Conservation (phyloP, 129 eudicot species). For the Tagetes patula region DNA sequence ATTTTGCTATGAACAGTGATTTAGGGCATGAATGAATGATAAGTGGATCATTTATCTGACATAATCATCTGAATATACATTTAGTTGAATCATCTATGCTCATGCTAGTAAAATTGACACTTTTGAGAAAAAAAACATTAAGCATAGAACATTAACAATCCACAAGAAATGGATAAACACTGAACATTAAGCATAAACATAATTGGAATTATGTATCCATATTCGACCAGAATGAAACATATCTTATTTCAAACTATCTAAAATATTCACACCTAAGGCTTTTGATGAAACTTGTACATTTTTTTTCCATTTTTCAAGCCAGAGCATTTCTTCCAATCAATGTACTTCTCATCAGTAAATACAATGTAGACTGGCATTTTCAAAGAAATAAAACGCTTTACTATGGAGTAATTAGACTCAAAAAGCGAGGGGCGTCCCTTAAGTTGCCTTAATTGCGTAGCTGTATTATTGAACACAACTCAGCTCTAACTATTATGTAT, state of each 20-base stretch:
- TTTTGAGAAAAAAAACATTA: neutral
- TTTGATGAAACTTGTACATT: too few relatives aligned
- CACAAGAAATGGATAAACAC: neutral
- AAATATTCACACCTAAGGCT: neutral
- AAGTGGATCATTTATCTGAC: too few relatives aligned
- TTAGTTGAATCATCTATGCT: too few relatives aligned
- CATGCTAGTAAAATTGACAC: neutral
- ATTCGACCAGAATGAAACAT: neutral
- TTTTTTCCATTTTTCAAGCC: neutral
- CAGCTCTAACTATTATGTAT: neutral
- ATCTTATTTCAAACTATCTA: neutral
- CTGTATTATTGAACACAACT: constrained; percentile 20
- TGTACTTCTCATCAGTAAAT: neutral
- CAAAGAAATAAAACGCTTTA: neutral
- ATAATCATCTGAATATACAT: too few relatives aligned
- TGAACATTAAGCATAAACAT: neutral
- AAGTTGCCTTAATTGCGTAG: constrained; percentile 28
- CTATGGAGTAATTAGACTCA: neutral
- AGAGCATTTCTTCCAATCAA: neutral
- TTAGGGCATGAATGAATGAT: too few relatives aligned
- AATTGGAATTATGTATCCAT: neutral
- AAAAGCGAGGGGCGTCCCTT: constrained; percentile 12
- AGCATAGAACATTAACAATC: neutral
- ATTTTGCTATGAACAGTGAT: too few relatives aligned
- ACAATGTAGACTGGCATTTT: neutral